Evolutionary conservation across 2,329 filamentous ascomycete species (phyloP), one percentile per base, ranked within the genome.

Genomic region (Ophiosphaerella korrae): DNA sequence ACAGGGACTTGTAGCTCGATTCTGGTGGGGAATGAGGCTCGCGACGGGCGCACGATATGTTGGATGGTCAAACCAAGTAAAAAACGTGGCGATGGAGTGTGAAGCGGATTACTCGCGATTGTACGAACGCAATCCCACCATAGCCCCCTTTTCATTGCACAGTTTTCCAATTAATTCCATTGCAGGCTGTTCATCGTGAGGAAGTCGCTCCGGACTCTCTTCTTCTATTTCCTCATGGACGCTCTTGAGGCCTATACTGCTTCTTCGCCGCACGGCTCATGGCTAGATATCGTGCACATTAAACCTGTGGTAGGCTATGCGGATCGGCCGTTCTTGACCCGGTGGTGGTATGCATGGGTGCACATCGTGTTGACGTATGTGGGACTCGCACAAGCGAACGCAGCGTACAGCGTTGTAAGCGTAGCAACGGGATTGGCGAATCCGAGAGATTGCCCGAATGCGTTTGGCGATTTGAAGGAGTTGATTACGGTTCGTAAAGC

Each of bases 31-130:
- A 1, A n/a, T 52, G 1, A 44, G 58, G 11, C 45, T 67, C 3
- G 31, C 46, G 0, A 50, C 50, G 7, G 60, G 58, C 21, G 57
- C 45, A 8, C 53, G 68, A 12, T 65, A 64, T 39, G 42, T 58
- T 0, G 66, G 68, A 4, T 71, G 67, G 67, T 63, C 58, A 7
- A 46, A 57, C 16, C 62, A 71, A 34, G 60, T 62, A 23, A 69
- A 69, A 47, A 66, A 67, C 33, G 58, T 67, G 16, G 58, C 52
- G 2, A 42, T 58, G 16, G 59, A 64, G 36, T 57, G 62, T 23
- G 42, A 50, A 12, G 24, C 49, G 1, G 36, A 48, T 31, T 67
- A 64, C 57, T 52, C 66, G 2, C 49, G 57, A 24, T 57, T 53
- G 67, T 69, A 45, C 32, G 59, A 21, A 14, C 26, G 13, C 7